A percentile compares a stretch with the other conserved stretches of the same genome.
phyloP scores from a whole-genome alignment of 2,329 filamentous ascomycete genomes.

The Fusarium tjaetaba region DNA sequence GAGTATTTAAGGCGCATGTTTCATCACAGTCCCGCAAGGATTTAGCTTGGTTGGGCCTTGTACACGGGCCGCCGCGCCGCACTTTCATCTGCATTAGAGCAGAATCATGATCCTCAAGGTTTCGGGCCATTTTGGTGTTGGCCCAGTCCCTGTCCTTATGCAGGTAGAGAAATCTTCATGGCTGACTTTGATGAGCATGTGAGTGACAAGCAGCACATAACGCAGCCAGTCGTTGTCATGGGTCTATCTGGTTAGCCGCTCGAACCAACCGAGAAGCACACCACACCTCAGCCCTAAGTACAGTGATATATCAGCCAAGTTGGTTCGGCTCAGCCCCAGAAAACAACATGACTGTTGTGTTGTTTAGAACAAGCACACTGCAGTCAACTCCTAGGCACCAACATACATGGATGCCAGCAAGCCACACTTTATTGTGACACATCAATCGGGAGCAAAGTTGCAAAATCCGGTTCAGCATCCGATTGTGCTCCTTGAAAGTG shows the following conservation, averaged over 20 bases:
- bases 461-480: conserved; percentile 4
- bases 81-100: conserved; percentile 6
- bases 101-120: neutral
- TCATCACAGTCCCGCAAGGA: conserved; percentile 19
- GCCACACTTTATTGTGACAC: neutral
- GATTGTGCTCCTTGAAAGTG: neutral
- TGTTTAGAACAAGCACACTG: neutral
- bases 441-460: neutral
- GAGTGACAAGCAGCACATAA: neutral
- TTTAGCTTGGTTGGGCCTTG: conserved; percentile 7
- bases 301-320: neutral
- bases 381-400: neutral
- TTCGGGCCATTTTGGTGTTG: neutral
- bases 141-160: neutral
- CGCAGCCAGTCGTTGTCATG: neutral
- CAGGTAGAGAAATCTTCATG: neutral
- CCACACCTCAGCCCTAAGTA: neutral
- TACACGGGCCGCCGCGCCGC: conserved; percentile 19
- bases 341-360: neutral
- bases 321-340: neutral
- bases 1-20: neutral
- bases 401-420: neutral
- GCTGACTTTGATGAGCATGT: neutral
- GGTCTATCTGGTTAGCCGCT: neutral
- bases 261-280: neutral